phyloP scores from a whole-genome alignment of 345 rosid genomes.

The Fremontodendron californicum region DNA sequence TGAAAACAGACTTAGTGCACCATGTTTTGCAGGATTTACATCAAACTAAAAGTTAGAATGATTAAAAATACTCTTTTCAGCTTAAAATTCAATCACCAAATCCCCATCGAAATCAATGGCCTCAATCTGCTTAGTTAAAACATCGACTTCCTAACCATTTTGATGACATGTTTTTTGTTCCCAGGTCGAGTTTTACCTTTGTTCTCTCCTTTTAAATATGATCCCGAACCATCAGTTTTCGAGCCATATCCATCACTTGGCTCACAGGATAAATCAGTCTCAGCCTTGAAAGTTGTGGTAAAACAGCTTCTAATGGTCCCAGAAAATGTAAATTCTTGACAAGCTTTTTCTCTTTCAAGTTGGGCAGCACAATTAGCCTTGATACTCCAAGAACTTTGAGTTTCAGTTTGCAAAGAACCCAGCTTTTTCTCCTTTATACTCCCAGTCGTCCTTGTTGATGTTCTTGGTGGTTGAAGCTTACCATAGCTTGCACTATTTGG shows the following conservation, averaged over 20 bases:
- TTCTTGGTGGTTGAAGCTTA: slow-evolving; percentile 20
- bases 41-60: background rate
- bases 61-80: background rate
- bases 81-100: background rate
- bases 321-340: background rate
- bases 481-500: slow-evolving; percentile 8
- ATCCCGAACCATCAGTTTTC: background rate
- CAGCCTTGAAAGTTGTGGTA: background rate
- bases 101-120: slow-evolving; percentile 20
- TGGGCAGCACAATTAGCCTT: background rate
- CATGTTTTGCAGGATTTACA: background rate
- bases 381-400: too few relatives aligned
- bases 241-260: background rate
- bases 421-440: slow-evolving; percentile 10
- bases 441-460: background rate
- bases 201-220: background rate
- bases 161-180: background rate
- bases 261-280: background rate
- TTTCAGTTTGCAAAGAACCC: too few relatives aligned
- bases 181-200: background rate
- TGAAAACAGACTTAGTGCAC: background rate
- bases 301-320: background rate
- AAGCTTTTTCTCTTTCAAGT: background rate
- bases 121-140: slow-evolving; percentile 20
- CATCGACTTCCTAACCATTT: slow-evolving; percentile 21